phyloP scores from a whole-genome alignment of 2,329 filamentous ascomycete genomes.

The Neodidymelliopsis sp. region DNA sequence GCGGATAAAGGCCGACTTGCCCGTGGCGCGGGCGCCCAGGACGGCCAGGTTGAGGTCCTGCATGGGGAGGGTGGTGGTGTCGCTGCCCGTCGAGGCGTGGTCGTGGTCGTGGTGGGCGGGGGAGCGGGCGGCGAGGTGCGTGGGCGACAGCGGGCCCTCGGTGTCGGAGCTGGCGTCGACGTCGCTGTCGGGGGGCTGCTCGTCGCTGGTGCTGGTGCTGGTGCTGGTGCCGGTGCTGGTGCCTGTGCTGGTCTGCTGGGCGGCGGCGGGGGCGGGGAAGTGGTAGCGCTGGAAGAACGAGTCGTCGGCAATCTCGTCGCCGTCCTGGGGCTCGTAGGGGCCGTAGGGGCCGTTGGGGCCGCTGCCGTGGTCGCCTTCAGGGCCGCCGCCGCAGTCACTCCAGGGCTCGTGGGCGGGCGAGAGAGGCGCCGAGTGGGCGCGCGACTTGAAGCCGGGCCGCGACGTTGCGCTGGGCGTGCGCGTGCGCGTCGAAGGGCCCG shows the following conservation, averaged over 20 bases:
- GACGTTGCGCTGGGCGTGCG: slow-evolving; percentile 20
- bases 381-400: no score
- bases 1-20: slow-evolving; percentile 68
- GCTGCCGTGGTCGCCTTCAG: slow-evolving; percentile 25
- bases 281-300: slow-evolving; percentile 54
- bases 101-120: neutral
- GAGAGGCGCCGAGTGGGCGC: slow-evolving; percentile 49
- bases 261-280: slow-evolving; percentile 39
- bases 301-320: slow-evolving; percentile 49
- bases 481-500: slow-evolving; percentile 26
- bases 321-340: slow-evolving; percentile 67
- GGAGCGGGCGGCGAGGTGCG: slow-evolving; percentile 29
- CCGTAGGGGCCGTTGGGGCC: slow-evolving; percentile 20
- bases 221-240: no score
- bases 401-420: slow-evolving; percentile 38
- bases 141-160: slow-evolving; percentile 49
- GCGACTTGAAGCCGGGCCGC: slow-evolving; percentile 45
- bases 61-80: slow-evolving; percentile 45
- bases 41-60: slow-evolving; percentile 67
- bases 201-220: slow-evolving; percentile 23
- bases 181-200: slow-evolving; percentile 35
- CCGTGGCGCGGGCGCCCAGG: slow-evolving; percentile 61
- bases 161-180: slow-evolving; percentile 46
- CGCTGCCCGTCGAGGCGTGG: slow-evolving; percentile 33
- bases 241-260: no score